Percentiles rank a stretch among this genome's conserved stretches.
Conservation (phyloP, 2,329 filamentous ascomycete genomes). For the Colletotrichum tamarilloi region DNA sequence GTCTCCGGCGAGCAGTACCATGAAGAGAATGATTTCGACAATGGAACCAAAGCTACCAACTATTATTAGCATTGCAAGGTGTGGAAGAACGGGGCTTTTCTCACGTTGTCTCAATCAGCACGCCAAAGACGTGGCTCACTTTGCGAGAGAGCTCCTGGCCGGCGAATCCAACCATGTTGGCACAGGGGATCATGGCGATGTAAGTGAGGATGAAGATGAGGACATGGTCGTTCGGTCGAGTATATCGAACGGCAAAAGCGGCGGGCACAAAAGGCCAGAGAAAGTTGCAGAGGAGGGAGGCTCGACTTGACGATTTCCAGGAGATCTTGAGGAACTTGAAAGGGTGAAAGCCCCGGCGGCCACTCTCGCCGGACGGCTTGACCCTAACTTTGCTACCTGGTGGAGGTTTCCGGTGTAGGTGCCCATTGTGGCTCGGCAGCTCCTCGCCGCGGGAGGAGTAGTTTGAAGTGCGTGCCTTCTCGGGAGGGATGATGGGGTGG, state of each 20-base stretch:
- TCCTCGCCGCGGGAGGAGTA: neutral
- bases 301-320: slow-evolving; percentile 70
- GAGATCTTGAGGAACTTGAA: slow-evolving; percentile 71
- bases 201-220: slow-evolving; percentile 78
- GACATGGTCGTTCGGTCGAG: slow-evolving; percentile 60
- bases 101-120: slow-evolving; percentile 69
- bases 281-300: slow-evolving; percentile 74
- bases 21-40: slow-evolving; percentile 86
- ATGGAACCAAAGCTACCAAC: slow-evolving; percentile 70
- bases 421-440: slow-evolving; percentile 25
- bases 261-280: slow-evolving; percentile 81
- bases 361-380: slow-evolving; percentile 56
- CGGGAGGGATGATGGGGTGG: slow-evolving; percentile 8
- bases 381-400: slow-evolving; percentile 61
- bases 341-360: slow-evolving; percentile 73
- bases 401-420: slow-evolving; percentile 8
- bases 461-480: slow-evolving; percentile 23
- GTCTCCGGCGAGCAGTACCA: slow-evolving; percentile 71
- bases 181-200: slow-evolving; percentile 81
- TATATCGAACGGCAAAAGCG: slow-evolving; percentile 71
- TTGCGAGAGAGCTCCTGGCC: slow-evolving; percentile 73
- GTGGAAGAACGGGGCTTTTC: slow-evolving; percentile 30
- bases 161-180: slow-evolving; percentile 80
- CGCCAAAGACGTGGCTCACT: slow-evolving; percentile 77
- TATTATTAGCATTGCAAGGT: neutral